phyloP scores from a whole-genome alignment of 2,329 filamentous ascomycete species.

The Tolypocladium nubicola region DNA sequence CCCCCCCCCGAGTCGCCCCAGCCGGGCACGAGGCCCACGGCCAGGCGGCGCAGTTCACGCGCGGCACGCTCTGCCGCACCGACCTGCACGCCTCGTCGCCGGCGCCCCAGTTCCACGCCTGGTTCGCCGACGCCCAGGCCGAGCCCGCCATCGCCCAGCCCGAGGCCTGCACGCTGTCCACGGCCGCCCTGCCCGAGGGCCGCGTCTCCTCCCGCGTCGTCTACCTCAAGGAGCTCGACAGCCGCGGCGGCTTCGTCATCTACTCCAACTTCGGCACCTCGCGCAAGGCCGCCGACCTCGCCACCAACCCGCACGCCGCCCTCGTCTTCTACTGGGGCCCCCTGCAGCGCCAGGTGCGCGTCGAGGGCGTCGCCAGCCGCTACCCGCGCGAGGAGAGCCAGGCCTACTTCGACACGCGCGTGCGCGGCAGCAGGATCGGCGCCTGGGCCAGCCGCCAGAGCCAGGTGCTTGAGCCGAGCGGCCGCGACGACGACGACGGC shows the following conservation, averaged over 20 bases:
- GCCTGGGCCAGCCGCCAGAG: constrained; percentile 93
- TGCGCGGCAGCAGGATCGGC: constrained; percentile 73
- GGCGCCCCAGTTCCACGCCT: constrained; percentile 75
- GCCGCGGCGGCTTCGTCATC: constrained; percentile 65
- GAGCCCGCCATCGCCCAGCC: constrained; percentile 55
- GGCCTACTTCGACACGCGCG: constrained; percentile 55
- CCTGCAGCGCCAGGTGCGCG: constrained; percentile 78
- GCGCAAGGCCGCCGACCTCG: constrained; percentile 56
- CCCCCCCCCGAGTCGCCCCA: constrained; percentile 52
- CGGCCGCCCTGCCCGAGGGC: constrained; percentile 72
- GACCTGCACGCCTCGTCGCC: constrained; percentile 56
- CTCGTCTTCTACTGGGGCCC: constrained; percentile 87
- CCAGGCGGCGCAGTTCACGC: constrained; percentile 68
- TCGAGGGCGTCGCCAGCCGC: constrained; percentile 68
- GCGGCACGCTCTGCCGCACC: constrained; percentile 45
- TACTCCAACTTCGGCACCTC: constrained; percentile 89
- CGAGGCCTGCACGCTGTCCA: constrained; percentile 82
- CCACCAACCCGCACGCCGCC: constrained; percentile 64
- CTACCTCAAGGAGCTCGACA: constrained; percentile 91
- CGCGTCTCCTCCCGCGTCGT: constrained; percentile 77
- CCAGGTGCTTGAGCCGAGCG: constrained; percentile 48
- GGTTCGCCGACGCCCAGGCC: constrained; percentile 68
- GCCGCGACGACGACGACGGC: constrained; percentile 46
- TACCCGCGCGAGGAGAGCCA: constrained; percentile 62
- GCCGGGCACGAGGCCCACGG: constrained; percentile 43